Conservation (phyloP, 768 basidiomycete species). For the Panus rudis region DNA sequence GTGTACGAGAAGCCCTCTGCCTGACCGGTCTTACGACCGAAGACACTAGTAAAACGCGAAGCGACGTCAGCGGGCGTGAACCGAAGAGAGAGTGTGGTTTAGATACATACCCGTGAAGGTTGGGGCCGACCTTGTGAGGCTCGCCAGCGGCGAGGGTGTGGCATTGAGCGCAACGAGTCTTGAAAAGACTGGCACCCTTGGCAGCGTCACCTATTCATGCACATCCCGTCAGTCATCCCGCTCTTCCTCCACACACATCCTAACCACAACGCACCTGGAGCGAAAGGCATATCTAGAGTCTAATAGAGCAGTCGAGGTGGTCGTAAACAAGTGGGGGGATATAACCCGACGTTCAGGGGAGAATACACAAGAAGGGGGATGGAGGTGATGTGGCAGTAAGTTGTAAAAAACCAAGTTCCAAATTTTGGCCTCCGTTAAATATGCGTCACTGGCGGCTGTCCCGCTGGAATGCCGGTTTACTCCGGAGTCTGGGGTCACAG, state of each 20-base stretch:
- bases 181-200: conserved; percentile 95
- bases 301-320: conserved; percentile 12
- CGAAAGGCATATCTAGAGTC: conserved; percentile 34
- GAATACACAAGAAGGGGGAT: not conserved
- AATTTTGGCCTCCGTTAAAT: no score
- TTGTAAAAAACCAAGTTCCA: no score
- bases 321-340: conserved; percentile 9
- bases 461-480: no score
- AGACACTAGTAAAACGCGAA: conserved; percentile 45
- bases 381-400: no score
- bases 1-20: conserved; percentile 87
- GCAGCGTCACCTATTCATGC: conserved; percentile 58
- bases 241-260: not conserved
- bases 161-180: conserved; percentile 92
- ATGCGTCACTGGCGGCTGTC: no score
- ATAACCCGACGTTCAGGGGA: not conserved
- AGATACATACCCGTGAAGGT: conserved; percentile 79
- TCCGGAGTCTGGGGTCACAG: no score
- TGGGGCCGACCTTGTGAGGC: conserved; percentile 88
- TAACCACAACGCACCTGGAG: conserved; percentile 29
- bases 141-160: conserved; percentile 79
- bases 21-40: conserved; percentile 83
- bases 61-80: conserved; percentile 7
- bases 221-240: conserved; percentile 1
- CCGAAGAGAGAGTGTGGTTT: no score